A percentile compares a stretch with the other conserved stretches of the same genome.
These are phyloP conservation scores for Citrus inodora DNA, from an alignment of 345 rosid species.

Conservation along the genomic window DNA sequence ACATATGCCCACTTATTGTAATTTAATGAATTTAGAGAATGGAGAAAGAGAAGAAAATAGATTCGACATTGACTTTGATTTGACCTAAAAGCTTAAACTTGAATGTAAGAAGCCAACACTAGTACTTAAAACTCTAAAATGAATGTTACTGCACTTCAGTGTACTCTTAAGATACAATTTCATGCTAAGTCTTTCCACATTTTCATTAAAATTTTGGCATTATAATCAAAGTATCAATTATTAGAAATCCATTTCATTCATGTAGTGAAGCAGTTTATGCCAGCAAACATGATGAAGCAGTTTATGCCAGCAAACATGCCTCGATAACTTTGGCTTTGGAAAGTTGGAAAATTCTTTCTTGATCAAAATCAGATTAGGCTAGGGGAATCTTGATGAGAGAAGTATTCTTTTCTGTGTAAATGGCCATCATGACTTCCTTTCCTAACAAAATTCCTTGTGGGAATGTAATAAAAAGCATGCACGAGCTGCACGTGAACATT, in stretches of 20 bases:
- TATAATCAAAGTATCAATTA: background rate
- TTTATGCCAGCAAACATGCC: background rate
- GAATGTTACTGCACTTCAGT: background rate
- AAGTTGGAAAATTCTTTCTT: no score
- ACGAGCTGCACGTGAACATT: no score
- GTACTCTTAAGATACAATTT: background rate
- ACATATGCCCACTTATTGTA: background rate
- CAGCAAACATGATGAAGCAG: background rate
- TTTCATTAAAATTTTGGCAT: background rate
- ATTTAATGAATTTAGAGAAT: background rate
- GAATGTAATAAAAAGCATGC: no score
- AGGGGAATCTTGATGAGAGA: no score
- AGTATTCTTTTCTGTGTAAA: no score
- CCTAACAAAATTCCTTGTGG: no score
- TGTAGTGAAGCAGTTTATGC: background rate
- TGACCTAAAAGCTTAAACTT: background rate
- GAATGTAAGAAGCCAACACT: background rate
- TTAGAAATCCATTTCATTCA: background rate
- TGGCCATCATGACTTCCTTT: no score
- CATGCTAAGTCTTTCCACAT: background rate
- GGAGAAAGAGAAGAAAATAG: background rate
- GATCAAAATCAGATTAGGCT: no score
- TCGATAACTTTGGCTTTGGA: no score
- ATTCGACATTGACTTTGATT: background rate
- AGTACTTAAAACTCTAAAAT: background rate